These are phyloP conservation scores for Tieghemostelium lacteum DNA, from an alignment of 78 protist species.

Conservation along the genomic window DNA sequence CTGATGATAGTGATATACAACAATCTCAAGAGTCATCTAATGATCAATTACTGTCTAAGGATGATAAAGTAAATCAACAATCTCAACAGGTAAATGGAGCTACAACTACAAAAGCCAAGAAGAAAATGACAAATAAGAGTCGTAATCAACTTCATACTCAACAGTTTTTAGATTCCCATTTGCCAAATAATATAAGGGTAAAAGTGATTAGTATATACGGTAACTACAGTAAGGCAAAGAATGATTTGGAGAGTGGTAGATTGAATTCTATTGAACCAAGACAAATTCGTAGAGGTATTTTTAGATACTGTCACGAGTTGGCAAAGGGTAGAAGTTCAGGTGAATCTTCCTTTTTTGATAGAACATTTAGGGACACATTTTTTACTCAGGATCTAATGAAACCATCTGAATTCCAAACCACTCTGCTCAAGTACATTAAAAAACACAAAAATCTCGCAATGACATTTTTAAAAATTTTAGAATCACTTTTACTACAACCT, in stretches of 20 bases:
- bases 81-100: no score
- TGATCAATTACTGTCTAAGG: neutral
- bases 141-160: neutral
- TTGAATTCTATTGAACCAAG: conserved; percentile 37
- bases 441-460: conserved; percentile 23
- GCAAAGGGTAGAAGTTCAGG: conserved; percentile 63
- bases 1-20: neutral
- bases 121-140: neutral
- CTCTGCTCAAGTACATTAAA: conserved; percentile 45
- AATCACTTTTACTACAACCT: conserved; percentile 25
- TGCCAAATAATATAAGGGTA: neutral
- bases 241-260: conserved; percentile 27
- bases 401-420: conserved; percentile 57
- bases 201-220: conserved; percentile 67
- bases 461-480: conserved; percentile 33
- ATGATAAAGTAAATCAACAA: neutral
- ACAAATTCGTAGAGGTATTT: conserved; percentile 74
- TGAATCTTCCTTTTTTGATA: conserved; percentile 24
- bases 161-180: neutral
- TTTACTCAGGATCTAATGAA: conserved; percentile 63
- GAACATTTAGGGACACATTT: conserved; percentile 48
- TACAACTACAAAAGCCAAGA: neutral
- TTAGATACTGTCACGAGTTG: conserved; percentile 81
- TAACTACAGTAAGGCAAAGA: conserved; percentile 52
- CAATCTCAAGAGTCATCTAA: neutral